Evolutionary conservation across 2,329 filamentous ascomycete genomes (phyloP).

Genomic region (Sordariomycetes sp.): DNA sequence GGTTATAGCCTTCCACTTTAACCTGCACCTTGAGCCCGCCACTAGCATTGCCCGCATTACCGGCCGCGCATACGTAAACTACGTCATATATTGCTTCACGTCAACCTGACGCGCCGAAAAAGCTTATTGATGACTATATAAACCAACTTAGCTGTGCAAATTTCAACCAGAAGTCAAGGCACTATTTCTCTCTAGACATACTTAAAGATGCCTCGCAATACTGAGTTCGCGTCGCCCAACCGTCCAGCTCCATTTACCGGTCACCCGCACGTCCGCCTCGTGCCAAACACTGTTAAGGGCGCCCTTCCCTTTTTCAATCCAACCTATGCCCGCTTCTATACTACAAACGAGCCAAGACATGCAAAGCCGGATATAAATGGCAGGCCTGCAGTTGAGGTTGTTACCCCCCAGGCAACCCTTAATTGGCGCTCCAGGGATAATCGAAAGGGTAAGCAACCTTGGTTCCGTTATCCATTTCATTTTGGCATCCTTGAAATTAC

Average conservation of each 20-base stretch:
- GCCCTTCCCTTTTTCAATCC: neutral
- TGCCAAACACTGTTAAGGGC: neutral
- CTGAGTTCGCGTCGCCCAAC: neutral
- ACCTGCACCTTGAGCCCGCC: neutral
- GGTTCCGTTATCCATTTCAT: neutral
- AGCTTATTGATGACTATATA: neutral
- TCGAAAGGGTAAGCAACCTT: neutral
- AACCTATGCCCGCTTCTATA: neutral
- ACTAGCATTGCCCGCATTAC: neutral
- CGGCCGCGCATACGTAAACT: neutral
- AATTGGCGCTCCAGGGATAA: neutral
- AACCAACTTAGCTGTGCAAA: neutral
- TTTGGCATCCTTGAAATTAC: neutral
- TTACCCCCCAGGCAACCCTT: neutral
- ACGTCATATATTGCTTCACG: neutral
- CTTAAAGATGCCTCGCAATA: neutral
- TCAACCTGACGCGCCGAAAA: neutral
- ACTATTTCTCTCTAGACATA: neutral
- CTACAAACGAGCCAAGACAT: neutral
- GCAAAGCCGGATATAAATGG: neutral
- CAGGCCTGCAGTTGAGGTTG: neutral
- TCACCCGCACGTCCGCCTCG: neutral
- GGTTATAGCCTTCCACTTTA: slow-evolving; percentile 5
- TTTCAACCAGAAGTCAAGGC: neutral
- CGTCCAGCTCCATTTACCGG: neutral